Percentiles rank a stretch among this genome's conserved stretches.
Conservation (phyloP, 352 stramenopile genomes). For the Phytophthora cactorum region DNA sequence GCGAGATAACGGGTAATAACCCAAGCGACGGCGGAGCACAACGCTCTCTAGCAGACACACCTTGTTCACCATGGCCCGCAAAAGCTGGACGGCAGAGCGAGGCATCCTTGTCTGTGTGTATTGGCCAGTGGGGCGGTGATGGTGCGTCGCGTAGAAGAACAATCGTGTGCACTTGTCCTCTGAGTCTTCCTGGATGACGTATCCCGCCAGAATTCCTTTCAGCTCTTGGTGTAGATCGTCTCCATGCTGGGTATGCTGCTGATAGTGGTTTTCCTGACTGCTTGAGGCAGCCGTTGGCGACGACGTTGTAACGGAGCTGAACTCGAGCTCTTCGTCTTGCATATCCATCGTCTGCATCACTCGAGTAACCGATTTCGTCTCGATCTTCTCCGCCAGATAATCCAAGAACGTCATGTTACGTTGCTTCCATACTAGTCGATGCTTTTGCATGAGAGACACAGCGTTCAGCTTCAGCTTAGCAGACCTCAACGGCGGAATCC, state of each 20-base stretch:
- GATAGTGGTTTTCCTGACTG: slow-evolving; percentile 22
- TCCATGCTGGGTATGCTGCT: slow-evolving; percentile 23
- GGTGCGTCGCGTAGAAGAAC: slow-evolving; percentile 66
- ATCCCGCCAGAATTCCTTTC: slow-evolving; percentile 55
- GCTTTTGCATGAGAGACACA: slow-evolving; percentile 61
- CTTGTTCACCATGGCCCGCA: slow-evolving; percentile 54
- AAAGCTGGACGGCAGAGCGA: slow-evolving; percentile 46
- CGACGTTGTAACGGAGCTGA: slow-evolving; percentile 26
- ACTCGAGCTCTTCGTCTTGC: slow-evolving; percentile 39
- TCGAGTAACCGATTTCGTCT: slow-evolving; percentile 60
- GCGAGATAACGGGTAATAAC: slow-evolving; percentile 50
- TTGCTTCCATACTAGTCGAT: slow-evolving; percentile 51
- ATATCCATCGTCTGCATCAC: slow-evolving; percentile 68
- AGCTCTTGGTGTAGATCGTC: slow-evolving; percentile 30
- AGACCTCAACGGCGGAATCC: slow-evolving; percentile 23
- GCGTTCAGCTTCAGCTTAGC: slow-evolving; percentile 58
- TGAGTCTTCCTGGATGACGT: slow-evolving; percentile 66
- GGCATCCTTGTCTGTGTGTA: slow-evolving; percentile 32
- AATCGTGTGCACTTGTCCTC: slow-evolving; percentile 64
- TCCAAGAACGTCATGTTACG: slow-evolving; percentile 67
- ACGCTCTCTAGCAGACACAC: slow-evolving; percentile 45
- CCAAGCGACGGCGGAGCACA: slow-evolving; percentile 60
- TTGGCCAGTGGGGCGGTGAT: slow-evolving; percentile 6
- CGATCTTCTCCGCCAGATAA: slow-evolving; percentile 60
- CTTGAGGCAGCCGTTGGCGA: slow-evolving; percentile 30